Percentiles rank a stretch among this genome's conserved stretches.
Evolutionary conservation across 768 basidiomycete genomes (phyloP).

Genomic region (Obba rivulosa): DNA sequence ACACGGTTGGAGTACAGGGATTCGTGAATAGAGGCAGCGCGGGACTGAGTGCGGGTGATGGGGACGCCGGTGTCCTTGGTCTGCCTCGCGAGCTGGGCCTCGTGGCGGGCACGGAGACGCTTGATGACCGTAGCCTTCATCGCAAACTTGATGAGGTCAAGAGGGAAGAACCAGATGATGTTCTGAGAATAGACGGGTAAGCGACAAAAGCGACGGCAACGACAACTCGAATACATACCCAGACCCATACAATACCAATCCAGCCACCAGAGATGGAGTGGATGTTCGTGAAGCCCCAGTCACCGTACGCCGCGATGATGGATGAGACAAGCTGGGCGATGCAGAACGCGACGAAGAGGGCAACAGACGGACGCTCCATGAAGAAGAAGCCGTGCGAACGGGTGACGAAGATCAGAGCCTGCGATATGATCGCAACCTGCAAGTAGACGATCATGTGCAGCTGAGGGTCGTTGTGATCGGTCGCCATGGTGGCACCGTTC

Average conservation of each 20-base stretch:
- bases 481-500: constrained; percentile 17
- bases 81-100: constrained; percentile 31
- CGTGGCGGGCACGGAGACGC: constrained; percentile 64
- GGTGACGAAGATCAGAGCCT: constrained; percentile 95
- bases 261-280: constrained; percentile 79
- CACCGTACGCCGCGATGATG: constrained; percentile 89
- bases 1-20: constrained; percentile 94
- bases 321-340: constrained; percentile 91
- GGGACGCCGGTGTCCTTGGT: constrained; percentile 50
- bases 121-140: constrained; percentile 95
- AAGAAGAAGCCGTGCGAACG: constrained; percentile 95
- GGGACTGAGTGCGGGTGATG: constrained; percentile 82
- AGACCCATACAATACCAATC: constrained; percentile 97
- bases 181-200: constrained; percentile 46
- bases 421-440: constrained; percentile 98
- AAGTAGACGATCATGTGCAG: constrained; percentile 91
- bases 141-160: constrained; percentile 93
- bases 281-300: constrained; percentile 94
- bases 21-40: constrained; percentile 86
- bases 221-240: constrained; percentile 50
- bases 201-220: not conserved
- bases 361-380: constrained; percentile 90
- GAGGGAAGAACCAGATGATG: constrained; percentile 92
- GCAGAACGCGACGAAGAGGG: constrained; percentile 87
- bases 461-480: constrained; percentile 57